Evolutionary conservation across 2,329 filamentous ascomycete species (phyloP), one percentile per base, ranked within the genome.

Genomic region (Neophaeococcomyces aloes): DNA sequence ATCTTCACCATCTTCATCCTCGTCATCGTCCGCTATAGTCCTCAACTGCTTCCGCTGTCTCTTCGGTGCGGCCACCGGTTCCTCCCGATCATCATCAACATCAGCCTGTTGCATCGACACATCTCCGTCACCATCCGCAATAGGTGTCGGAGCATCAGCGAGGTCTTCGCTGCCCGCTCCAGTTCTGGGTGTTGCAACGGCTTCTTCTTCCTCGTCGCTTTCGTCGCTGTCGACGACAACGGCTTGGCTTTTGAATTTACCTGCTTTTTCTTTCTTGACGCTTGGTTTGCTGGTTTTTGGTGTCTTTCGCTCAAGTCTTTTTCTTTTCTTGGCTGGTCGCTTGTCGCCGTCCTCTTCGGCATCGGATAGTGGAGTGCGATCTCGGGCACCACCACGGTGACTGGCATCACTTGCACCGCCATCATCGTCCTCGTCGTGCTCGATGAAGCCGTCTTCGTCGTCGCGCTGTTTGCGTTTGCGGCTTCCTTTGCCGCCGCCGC

Each of bases 241-340:
- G 63, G 94, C 87, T 1, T 76, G 79, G 39, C 83, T 88, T 73
- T 94, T 94, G 71, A 77, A 94, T 64, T 94, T 93, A 61, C 62
- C 64, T 52, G 52, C 56, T 39, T 61, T 63, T 49, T 58, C 18
- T 38, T 42, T 42, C 30, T 35, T 34, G 8, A 4, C 18, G 10
- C 45, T 35, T 29, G 33, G 23, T 33, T 30, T 43, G 6, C 11
- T 21, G 7, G 27, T 15, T 21, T 45, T 46, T 33, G 36, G 50
- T 14, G 30, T 55, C 57, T 75, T 75, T 47, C 74, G 64, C 53
- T 78, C 75, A 41, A 80, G 56, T 56, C 73, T 74, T 60, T 76
- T 69, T 58, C 74, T 73, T 66, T 80, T 80, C 64, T 74, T 75
- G 6, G 65, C 65, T 7, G 60, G 64, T 13, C 15, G 29, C 47